Percentiles rank a stretch among this genome's conserved stretches.
Evolutionary conservation across 306 rosid species (phyloP).

Genomic region (Rosa chinensis): DNA sequence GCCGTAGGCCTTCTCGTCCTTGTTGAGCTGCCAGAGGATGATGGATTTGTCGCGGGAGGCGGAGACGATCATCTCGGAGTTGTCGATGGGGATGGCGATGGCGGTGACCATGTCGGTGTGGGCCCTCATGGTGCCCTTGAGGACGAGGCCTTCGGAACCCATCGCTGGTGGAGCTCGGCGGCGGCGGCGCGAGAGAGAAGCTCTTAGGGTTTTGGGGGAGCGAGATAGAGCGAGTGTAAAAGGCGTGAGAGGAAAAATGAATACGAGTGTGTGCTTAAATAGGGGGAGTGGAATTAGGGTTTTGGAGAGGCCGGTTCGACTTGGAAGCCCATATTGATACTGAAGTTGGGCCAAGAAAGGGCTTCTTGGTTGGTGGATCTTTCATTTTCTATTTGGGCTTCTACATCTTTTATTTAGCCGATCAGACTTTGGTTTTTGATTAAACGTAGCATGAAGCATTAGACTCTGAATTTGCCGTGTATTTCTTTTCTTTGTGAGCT

Average conservation of each 20-base stretch:
- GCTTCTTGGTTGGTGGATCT: too few species aligned
- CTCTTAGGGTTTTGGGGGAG: slow-evolving; percentile 14
- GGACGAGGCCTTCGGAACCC: slow-evolving; percentile 71
- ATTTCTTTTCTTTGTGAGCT: too few species aligned
- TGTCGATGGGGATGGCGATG: slow-evolving; percentile 91
- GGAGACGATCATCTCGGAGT: slow-evolving; percentile 80
- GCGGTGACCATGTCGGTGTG: slow-evolving; percentile 95
- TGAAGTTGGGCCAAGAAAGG: too few species aligned
- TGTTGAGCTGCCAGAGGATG: slow-evolving; percentile 83
- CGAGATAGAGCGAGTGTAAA: neutral
- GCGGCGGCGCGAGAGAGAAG: neutral
- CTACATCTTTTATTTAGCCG: too few species aligned
- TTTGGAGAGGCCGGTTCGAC: neutral
- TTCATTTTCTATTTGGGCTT: too few species aligned
- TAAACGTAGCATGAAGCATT: too few species aligned
- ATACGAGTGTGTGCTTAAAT: neutral
- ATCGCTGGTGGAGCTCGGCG: neutral
- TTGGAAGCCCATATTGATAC: neutral
- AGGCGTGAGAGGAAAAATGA: neutral
- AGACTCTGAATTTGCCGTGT: too few species aligned
- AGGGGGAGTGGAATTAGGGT: slow-evolving; percentile 32
- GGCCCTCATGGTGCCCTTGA: slow-evolving; percentile 88
- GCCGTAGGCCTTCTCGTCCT: slow-evolving; percentile 88
- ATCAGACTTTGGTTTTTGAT: too few species aligned
- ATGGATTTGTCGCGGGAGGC: slow-evolving; percentile 93